Percentiles rank a stretch among this genome's conserved stretches.
These are phyloP conservation scores for Aspergillus flavus DNA, from an alignment of 2,329 filamentous ascomycete genomes.

Conservation along the genomic window DNA sequence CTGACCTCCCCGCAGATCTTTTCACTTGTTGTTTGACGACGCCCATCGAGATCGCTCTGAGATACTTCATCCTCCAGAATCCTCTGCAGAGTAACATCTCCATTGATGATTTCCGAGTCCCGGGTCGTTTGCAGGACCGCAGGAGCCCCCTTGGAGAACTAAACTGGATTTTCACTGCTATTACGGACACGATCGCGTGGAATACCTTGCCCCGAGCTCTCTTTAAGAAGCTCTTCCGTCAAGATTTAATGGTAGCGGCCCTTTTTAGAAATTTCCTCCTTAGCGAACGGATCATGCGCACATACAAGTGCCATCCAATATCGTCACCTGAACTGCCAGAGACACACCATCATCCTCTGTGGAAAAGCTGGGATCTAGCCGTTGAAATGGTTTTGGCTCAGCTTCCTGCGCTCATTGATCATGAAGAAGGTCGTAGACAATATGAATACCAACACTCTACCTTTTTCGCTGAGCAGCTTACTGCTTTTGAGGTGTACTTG, in stretches of 20 bases:
- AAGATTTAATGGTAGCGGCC: conserved; percentile 98
- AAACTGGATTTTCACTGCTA: conserved; percentile 99
- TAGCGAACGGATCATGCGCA: conserved; percentile 92
- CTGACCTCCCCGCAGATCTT: conserved; percentile 86
- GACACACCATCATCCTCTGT: conserved; percentile 90
- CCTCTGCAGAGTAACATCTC: conserved; percentile 69
- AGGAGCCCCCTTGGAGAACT: conserved; percentile 92
- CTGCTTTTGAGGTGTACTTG: conserved; percentile 95
- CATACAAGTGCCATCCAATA: conserved; percentile 92
- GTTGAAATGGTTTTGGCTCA: conserved; percentile 94
- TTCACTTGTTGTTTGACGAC: conserved; percentile 97
- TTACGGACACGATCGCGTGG: conserved; percentile 98
- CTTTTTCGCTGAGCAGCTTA: conserved; percentile 96
- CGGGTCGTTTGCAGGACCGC: conserved; percentile 87
- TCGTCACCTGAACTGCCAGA: conserved; percentile 91
- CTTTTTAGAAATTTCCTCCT: conserved; percentile 95
- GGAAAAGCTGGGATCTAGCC: conserved; percentile 97
- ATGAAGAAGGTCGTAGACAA: conserved; percentile 71
- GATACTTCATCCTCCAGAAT: conserved; percentile 95
- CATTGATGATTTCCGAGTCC: conserved; percentile 83
- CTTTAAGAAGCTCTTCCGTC: conserved; percentile 95
- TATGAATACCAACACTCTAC: conserved; percentile 94
- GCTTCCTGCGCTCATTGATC: conserved; percentile 77
- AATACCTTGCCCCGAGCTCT: conserved; percentile 86
- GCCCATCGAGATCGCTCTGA: conserved; percentile 94